Base-by-base conservation (phyloP, 441 rosid genomes). In the Geranium incanum region DNA sequence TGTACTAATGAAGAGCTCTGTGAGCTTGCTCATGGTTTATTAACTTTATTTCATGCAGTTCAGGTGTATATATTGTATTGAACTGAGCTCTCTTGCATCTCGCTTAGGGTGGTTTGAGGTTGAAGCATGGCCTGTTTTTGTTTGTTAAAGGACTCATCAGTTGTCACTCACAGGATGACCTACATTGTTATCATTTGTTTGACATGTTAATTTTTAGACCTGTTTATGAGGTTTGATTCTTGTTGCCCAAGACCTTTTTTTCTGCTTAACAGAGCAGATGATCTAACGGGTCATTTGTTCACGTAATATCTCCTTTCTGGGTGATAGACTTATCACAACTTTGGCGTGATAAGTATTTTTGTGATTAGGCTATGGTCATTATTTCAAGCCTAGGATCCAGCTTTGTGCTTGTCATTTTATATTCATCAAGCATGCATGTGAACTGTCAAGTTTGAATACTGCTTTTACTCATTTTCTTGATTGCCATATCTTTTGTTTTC, bases 41-140 rank as follows among this genome's bases (percentile, higher is more conserved):
- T 28, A 28, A 28, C 11, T 43, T 38, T 7, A 4, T 4, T 4
- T 38, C 21, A 79, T 77, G 76, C 77, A 69, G 78, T 82, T 77
- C 73, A 80, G 67, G 83, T 86, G 43, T 38, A 4, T 4, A 4
- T 38, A 4, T 38, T 38, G 43, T 4, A 4, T 38, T 38, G 43
- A 84, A 79, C 67, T 37, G 67, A 60, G 78, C 36, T 82, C 68
- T 81, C 75, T 67, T 71, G 55, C 79, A 67, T 76, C 69, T 67
- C 70, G 21, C 70, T 33, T 33, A 39, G 69, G 78, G 48, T 71
- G 74, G 75, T 71, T 77, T 72, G 19, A 12, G 60, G 60, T 69
- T 68, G 71, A 76, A 69, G 67, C 36, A 57, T 21, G 21, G 21
- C 21, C 13, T 69, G 23, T 45, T 48, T 72, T 72, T 70, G 73